These are phyloP conservation scores for Suhomyces xylopsoci DNA, from an alignment of 805 yeast genomes.

Conservation along the genomic window DNA sequence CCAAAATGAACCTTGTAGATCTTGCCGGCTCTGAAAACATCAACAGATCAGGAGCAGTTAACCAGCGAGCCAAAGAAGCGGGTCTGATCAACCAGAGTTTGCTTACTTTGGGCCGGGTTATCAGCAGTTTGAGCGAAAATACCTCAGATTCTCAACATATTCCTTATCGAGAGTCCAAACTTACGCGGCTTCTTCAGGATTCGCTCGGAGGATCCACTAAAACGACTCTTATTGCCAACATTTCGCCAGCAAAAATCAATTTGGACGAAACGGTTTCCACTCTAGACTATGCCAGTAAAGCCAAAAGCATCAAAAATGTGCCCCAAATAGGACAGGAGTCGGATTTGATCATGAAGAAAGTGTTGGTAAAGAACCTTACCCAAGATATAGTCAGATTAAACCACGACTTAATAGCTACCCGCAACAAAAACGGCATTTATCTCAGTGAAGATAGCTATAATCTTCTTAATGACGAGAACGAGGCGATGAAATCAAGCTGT, in stretches of 20 bases:
- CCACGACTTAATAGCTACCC: slow-evolving; percentile 59
- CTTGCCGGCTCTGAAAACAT: slow-evolving; percentile 95
- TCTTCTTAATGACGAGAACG: slow-evolving; percentile 23
- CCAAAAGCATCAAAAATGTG: slow-evolving; percentile 69
- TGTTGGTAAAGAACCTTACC: slow-evolving; percentile 49
- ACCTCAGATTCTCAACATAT: slow-evolving; percentile 45
- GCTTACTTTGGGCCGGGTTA: slow-evolving; percentile 84
- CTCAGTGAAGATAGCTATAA: slow-evolving; percentile 57
- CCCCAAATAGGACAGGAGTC: slow-evolving; percentile 48
- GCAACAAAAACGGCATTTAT: slow-evolving; percentile 62
- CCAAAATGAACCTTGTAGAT: slow-evolving; percentile 84
- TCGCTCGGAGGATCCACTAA: slow-evolving; percentile 86
- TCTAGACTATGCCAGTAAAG: slow-evolving; percentile 82
- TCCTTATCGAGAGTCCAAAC: slow-evolving; percentile 82
- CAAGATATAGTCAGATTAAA: slow-evolving; percentile 55
- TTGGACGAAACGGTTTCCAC: slow-evolving; percentile 84
- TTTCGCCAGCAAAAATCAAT: slow-evolving; percentile 76
- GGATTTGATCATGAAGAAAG: slow-evolving; percentile 48
- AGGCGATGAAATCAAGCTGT: slow-evolving; percentile 22
- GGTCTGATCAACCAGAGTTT: slow-evolving; percentile 89
- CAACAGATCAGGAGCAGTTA: slow-evolving; percentile 79
- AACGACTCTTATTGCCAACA: slow-evolving; percentile 82
- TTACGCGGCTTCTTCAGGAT: slow-evolving; percentile 68
- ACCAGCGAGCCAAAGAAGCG: slow-evolving; percentile 87
- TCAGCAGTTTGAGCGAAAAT: slow-evolving; percentile 49